A percentile compares a stretch with the other conserved stretches of the same genome.
phyloP scores from a whole-genome alignment of 306 rosid genomes.

The Luffa acutangula region DNA sequence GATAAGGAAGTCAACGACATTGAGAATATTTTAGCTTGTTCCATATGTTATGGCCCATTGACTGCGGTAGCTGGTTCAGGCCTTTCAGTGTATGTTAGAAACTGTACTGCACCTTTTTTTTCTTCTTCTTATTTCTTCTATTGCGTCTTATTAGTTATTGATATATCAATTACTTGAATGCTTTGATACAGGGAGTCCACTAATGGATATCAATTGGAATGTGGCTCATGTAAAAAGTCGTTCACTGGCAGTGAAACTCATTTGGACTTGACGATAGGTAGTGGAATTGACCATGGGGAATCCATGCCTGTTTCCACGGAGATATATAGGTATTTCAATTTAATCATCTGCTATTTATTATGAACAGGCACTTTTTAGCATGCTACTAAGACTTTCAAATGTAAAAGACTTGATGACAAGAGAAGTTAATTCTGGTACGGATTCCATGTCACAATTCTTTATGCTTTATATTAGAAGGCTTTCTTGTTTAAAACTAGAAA shows the following conservation, averaged over 20 bases:
- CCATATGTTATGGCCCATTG: conserved; percentile 54
- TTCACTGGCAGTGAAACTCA: conserved; percentile 53
- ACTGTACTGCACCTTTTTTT: background rate
- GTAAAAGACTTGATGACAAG: background rate
- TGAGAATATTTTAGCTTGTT: conserved; percentile 61
- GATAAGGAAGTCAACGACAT: conserved; percentile 28
- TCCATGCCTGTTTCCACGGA: conserved; percentile 67
- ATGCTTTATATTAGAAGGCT: background rate
- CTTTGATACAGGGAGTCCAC: conserved; percentile 40
- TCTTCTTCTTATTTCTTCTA: background rate
- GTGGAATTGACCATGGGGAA: conserved; percentile 47
- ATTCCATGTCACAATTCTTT: background rate
- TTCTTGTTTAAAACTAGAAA: background rate
- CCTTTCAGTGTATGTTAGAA: conserved; percentile 44
- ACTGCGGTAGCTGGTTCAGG: conserved; percentile 19
- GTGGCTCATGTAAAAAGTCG: conserved; percentile 66
- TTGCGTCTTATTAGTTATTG: background rate
- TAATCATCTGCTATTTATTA: background rate
- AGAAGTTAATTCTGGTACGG: background rate
- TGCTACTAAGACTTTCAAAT: background rate
- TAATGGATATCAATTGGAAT: conserved; percentile 48
- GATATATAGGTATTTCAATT: conserved; percentile 54
- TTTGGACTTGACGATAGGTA: conserved; percentile 47
- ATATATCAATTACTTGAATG: conserved; percentile 11
- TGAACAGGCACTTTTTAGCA: background rate